A percentile compares a stretch with the other conserved stretches of the same genome.
Conservation (phyloP, 148 eudicot genomes). For the Talinum fruticosum region DNA sequence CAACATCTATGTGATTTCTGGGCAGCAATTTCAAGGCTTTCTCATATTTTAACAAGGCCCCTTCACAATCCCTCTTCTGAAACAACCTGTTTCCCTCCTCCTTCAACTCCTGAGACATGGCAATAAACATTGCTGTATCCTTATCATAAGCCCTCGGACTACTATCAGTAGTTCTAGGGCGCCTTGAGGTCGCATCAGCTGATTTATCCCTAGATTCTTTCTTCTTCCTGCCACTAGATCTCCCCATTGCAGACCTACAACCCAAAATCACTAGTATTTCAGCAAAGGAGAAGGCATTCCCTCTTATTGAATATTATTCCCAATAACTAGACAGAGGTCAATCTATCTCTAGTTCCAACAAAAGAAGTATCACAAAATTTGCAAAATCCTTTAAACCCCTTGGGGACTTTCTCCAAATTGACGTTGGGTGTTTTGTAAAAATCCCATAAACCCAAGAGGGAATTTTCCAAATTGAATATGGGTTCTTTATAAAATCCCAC, state of each 20-base stretch:
- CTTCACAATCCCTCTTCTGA: constrained; percentile 76
- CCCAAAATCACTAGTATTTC: constrained; percentile 21
- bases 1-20: constrained; percentile 73
- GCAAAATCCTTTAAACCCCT: not conserved
- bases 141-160: constrained; percentile 54
- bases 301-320: not conserved
- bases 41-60: constrained; percentile 87
- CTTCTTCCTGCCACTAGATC: constrained; percentile 57
- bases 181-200: constrained; percentile 30
- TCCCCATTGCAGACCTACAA: constrained; percentile 54
- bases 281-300: constrained; percentile 2
- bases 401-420: not conserved
- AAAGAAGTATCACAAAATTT: not conserved
- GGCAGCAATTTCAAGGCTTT: constrained; percentile 87
- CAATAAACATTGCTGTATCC: constrained; percentile 66
- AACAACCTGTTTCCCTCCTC: constrained; percentile 91
- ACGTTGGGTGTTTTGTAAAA: not conserved
- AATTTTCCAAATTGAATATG: not conserved
- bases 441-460: not conserved
- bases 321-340: not conserved
- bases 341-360: not conserved
- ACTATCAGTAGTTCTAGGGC: constrained; percentile 30
- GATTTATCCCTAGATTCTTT: constrained; percentile 38
- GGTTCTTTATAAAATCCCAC: not conserved
- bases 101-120: constrained; percentile 66